Conservation (phyloP, 768 basidiomycete genomes). For the Suillus subaureus region DNA sequence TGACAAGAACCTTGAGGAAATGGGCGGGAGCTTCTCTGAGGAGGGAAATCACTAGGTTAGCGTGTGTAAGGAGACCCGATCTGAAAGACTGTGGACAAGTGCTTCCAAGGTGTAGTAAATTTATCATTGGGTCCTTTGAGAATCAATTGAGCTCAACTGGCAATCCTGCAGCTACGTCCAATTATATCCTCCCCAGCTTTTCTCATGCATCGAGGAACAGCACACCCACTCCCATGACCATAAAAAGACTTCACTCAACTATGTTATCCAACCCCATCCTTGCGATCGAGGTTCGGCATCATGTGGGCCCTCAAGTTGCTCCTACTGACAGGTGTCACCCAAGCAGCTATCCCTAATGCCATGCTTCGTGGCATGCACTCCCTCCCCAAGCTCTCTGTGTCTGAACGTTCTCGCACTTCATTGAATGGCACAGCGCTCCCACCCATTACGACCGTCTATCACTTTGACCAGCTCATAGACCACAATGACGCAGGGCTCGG, state of each 20-base stretch:
- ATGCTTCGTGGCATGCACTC: slow-evolving; percentile 22
- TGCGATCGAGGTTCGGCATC: not conserved
- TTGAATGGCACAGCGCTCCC: slow-evolving; percentile 30
- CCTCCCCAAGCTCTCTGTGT: slow-evolving; percentile 18
- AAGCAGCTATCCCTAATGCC: slow-evolving; percentile 19
- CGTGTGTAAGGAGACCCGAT: not conserved
- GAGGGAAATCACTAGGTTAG: not conserved
- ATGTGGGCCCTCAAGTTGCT: not conserved
- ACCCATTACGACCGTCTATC: slow-evolving; percentile 28
- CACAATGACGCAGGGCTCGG: slow-evolving; percentile 60
- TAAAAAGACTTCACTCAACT: not conserved
- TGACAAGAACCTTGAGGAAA: not conserved
- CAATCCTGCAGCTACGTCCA: not conserved
- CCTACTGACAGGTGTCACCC: slow-evolving; percentile 17
- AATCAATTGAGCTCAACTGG: not conserved
- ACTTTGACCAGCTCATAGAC: slow-evolving; percentile 40
- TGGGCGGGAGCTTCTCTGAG: not conserved
- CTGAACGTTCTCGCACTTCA: slow-evolving; percentile 15
- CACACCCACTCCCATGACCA: not conserved
- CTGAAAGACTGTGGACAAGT: not conserved
- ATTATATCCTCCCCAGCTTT: not conserved
- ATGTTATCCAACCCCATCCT: not conserved
- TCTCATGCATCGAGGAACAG: not conserved
- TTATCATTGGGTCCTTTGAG: not conserved
- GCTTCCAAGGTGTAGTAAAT: not conserved